phyloP scores from a whole-genome alignment of 192 early-diverging fungal species.

The Dissophora ornata region DNA sequence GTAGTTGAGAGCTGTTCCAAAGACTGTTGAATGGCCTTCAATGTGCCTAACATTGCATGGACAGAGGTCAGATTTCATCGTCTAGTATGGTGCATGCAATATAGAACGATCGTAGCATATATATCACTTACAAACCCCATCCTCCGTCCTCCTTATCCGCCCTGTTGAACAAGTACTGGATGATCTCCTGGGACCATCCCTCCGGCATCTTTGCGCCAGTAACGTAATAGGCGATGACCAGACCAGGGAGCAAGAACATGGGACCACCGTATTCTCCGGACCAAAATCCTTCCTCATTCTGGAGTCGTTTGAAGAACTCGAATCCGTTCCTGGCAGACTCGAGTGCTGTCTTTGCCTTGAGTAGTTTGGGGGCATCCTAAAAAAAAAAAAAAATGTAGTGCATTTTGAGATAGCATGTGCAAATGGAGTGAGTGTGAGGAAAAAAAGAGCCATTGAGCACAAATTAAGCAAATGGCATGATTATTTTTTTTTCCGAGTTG shows the following conservation, averaged over 20 bases:
- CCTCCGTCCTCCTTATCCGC: conserved; percentile 91
- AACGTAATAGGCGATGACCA: conserved; percentile 91
- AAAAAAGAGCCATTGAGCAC: too few relatives aligned
- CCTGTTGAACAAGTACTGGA: conserved; percentile 86
- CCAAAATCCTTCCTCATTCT: conserved; percentile 95
- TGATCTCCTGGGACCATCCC: conserved; percentile 78
- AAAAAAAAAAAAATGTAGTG: too few relatives aligned
- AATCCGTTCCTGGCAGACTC: conserved; percentile 93
- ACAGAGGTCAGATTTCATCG: not conserved
- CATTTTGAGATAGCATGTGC: too few relatives aligned
- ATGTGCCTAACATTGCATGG: conserved; percentile 91
- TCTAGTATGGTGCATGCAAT: not conserved
- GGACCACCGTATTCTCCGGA: conserved; percentile 97
- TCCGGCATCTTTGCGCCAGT: conserved; percentile 76
- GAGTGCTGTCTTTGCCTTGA: conserved; percentile 72
- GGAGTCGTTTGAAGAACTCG: conserved; percentile 86
- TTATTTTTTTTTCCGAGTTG: too few relatives aligned
- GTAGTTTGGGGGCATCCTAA: conserved; percentile 65
- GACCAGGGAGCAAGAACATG: conserved; percentile 94
- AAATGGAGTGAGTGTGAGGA: too few relatives aligned
- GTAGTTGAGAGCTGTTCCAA: conserved; percentile 97
- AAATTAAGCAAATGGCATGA: too few relatives aligned
- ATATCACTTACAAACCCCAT: conserved; percentile 87
- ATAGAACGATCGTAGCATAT: not conserved
- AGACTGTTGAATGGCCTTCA: conserved; percentile 91